phyloP scores from a whole-genome alignment of 2,329 filamentous ascomycete species.

The Stagonosporopsis cucurbitacearum region DNA sequence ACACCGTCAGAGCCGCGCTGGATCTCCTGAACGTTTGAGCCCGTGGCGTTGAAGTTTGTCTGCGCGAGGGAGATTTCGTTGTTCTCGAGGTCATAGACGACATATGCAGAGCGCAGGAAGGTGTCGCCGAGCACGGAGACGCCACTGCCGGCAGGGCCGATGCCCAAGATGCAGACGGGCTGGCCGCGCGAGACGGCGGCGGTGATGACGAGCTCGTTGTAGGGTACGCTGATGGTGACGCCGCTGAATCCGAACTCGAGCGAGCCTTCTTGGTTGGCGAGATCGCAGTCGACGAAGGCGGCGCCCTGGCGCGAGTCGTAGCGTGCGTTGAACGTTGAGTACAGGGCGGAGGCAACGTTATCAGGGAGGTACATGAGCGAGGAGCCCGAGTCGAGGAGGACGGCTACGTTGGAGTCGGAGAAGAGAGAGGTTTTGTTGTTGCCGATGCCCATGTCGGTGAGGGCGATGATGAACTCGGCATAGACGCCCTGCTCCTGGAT shows the following conservation, averaged over 20 bases:
- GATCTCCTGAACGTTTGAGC: conserved; percentile 61
- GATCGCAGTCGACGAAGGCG: conserved; percentile 61
- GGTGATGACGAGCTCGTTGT: conserved; percentile 63
- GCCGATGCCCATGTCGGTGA: conserved; percentile 56
- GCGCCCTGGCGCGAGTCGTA: conserved; percentile 52
- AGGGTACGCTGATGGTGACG: conserved; percentile 60
- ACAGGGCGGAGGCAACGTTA: conserved; percentile 59
- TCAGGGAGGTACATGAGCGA: conserved; percentile 73
- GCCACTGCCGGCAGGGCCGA: conserved; percentile 58
- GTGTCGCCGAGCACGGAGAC: conserved; percentile 65
- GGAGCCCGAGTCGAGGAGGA: conserved; percentile 77
- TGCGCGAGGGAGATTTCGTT: conserved; percentile 68
- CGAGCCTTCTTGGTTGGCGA: conserved; percentile 56
- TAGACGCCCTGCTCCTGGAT: conserved; percentile 57
- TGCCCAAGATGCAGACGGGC: conserved; percentile 55
- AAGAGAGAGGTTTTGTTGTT: conserved; percentile 53
- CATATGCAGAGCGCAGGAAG: conserved; percentile 67
- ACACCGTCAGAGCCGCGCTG: conserved; percentile 56
- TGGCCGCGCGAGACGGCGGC: conserved; percentile 52
- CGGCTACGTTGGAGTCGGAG: conserved; percentile 55
- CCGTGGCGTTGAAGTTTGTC: conserved; percentile 65
- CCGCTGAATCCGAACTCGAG: conserved; percentile 65
- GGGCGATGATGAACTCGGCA: conserved; percentile 60
- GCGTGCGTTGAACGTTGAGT: conserved; percentile 49
- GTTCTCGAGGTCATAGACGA: conserved; percentile 66